Evolutionary conservation across 1,139 yeast genomes (phyloP), one percentile per base, ranked within the genome.

Genomic region (Kodamaea suecica): DNA sequence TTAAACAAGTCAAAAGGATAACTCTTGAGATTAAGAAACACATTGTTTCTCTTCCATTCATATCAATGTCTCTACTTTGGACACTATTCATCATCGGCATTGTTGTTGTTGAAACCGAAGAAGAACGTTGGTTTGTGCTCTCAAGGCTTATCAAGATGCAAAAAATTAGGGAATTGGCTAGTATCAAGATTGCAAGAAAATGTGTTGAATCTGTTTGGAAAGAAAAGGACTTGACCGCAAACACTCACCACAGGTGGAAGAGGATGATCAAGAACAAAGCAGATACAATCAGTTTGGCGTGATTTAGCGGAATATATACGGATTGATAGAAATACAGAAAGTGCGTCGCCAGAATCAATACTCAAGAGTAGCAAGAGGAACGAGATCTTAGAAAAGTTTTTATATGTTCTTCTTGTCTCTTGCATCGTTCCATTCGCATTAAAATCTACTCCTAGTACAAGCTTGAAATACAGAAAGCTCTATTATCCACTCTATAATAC

Each of bases 181-280:
- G 64, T 27, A 63, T 63, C 1, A 53, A 51, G 36, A 55, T 57
- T 13, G 68, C 70, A 0, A 46, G 59, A 30, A 47, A 45, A 29
- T 58, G 62, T 2, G 56, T 64, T 3, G 46, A 59, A 27, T 47
- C 47, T 13, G 63, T 63, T 5, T 65, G 70, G 70, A 63, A 59
- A 36, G 63, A 61, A 37, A 50, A 53, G 28, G 70, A 63, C 39
- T 40, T 63, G 17, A 55, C 59, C 2, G 39, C 43, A 1, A 27
- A 13, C 11, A 39, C 45, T 9, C 37, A 52, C 1, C 38, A 44
- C 6, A 46, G 57, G 21, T 65, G 71, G 71, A 56, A 52, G 31
- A 64, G 61, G 13, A 54, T 63, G 53, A 52, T 63, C 5, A 49
- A 43, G 23, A 63, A 59, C 3, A 59, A 54, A 36, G 57, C 59